Conservation (phyloP, 805 yeast species). For the Cyberlindnera meyerae region DNA sequence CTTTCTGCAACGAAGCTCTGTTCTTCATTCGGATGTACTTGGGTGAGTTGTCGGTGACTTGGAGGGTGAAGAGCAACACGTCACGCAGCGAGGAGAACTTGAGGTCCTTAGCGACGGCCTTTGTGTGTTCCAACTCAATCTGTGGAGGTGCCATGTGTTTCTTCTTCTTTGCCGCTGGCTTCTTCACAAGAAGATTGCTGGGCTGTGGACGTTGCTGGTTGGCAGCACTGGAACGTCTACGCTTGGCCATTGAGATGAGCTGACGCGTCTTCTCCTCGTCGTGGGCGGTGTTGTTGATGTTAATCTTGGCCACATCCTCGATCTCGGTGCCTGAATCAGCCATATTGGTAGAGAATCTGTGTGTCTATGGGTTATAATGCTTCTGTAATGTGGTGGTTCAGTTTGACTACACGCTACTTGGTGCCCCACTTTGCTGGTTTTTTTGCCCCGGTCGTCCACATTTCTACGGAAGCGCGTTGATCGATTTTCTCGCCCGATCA, state of each 20-base stretch:
- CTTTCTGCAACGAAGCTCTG: conserved; percentile 42
- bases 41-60: conserved; percentile 33
- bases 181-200: background rate
- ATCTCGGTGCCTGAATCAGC: background rate
- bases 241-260: conserved; percentile 10
- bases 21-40: conserved; percentile 48
- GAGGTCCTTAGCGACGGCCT: conserved; percentile 7
- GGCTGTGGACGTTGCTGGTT: conserved; percentile 1
- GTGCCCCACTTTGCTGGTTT: too few relatives aligned
- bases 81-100: conserved; percentile 19
- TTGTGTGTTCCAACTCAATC: conserved; percentile 31
- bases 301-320: conserved; percentile 7
- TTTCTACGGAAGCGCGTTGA: background rate
- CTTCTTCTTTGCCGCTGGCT: conserved; percentile 28
- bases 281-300: conserved; percentile 3
- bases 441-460: background rate
- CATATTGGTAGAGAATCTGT: background rate
- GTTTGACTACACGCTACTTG: too few relatives aligned
- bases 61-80: conserved; percentile 27
- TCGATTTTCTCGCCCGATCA: too few relatives aligned
- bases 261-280: conserved; percentile 2
- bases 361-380: too few relatives aligned
- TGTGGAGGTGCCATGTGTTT: conserved; percentile 25
- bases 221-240: conserved; percentile 26
- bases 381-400: too few relatives aligned